These are phyloP conservation scores for Tricholoma sp. DNA, from an alignment of 768 basidiomycete species.

Conservation along the genomic window DNA sequence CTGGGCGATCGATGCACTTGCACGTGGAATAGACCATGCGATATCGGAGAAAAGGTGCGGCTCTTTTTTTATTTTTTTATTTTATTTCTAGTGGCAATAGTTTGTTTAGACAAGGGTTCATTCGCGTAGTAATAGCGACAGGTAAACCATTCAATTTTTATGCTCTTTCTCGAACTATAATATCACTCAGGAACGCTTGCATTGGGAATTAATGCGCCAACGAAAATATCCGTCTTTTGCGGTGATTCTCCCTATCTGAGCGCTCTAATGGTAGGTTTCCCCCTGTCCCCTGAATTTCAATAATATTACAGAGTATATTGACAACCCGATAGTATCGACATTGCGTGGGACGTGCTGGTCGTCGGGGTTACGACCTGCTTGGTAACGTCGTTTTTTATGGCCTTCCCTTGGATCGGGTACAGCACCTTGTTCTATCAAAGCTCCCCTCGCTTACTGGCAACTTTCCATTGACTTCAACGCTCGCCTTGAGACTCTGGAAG, in stretches of 20 bases:
- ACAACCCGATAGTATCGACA: constrained; percentile 51
- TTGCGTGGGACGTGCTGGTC: constrained; percentile 69
- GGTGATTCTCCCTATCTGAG: constrained; percentile 59
- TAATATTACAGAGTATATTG: constrained; percentile 3
- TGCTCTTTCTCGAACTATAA: not conserved
- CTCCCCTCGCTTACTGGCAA: constrained; percentile 57
- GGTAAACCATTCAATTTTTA: constrained; percentile 25
- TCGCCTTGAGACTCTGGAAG: constrained; percentile 58
- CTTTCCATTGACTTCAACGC: constrained; percentile 64
- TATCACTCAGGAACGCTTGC: constrained; percentile 51
- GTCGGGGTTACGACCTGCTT: constrained; percentile 63
- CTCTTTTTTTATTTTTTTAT: not conserved
- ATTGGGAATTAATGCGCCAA: constrained; percentile 71
- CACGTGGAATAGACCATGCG: constrained; percentile 61
- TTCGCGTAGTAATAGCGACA: constrained; percentile 65
- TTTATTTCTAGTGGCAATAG: constrained; percentile 26
- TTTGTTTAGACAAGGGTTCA: constrained; percentile 55
- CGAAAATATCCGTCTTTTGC: constrained; percentile 60
- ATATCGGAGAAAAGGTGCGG: constrained; percentile 55
- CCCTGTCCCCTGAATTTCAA: not conserved
- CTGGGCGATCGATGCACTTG: constrained; percentile 47
- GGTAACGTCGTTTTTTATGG: constrained; percentile 75
- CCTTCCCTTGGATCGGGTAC: constrained; percentile 55
- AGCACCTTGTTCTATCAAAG: constrained; percentile 58
- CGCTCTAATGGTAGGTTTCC: constrained; percentile 48